Evolutionary conservation across 495 filamentous ascomycete genomes (phyloP), one percentile per base, ranked within the genome.

Genomic region (Venustampulla echinocandica): DNA sequence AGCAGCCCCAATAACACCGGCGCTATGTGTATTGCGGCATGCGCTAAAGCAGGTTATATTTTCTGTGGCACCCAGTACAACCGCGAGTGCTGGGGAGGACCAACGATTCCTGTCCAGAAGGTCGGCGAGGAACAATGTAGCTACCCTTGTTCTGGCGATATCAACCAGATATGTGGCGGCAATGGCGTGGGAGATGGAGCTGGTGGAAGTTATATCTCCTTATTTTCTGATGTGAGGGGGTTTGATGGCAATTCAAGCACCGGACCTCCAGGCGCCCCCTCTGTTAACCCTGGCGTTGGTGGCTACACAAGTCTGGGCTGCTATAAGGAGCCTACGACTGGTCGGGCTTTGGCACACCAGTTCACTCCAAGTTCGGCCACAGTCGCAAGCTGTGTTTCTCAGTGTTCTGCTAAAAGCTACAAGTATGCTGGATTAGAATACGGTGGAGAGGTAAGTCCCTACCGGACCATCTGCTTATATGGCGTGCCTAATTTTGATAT

Each of bases 11-110:
- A 57, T 34, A 71, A 71, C 45, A 64, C 62, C 10, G 44, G 25
- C 27, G 19, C 25, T 7, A 63, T 54, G 52, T 73, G 70, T 54
- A 61, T 63, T 42, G 56, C 43, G 24, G 60, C 59, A 17, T 72
- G 70, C 51, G 46, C 46, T 32, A 52, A 47, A 33, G 37, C 25
- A 1, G 67, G 63, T 5, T 71, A 64, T 33, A 61, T 56, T 1
- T 73, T 75, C 44, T 70, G 70, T 18, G 73, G 69, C 1, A 69
- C 69, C 0, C 60, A 77, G 27, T 77, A 74, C 48, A 62, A 69
- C 14, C 50, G 53, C 22, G 70, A 75, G 52, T 77, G 72, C 49
- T 74, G 69, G 67, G 71, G 70, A 41, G 70, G 67, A 4, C 58
- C 58, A 44, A 50, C 15, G 13, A 52, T 58, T 19, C 56, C 58